Percentiles rank a stretch among this genome's conserved stretches.
These are phyloP conservation scores for Eucommia ulmoides DNA, from an alignment of 257 asterid species.

Conservation along the genomic window DNA sequence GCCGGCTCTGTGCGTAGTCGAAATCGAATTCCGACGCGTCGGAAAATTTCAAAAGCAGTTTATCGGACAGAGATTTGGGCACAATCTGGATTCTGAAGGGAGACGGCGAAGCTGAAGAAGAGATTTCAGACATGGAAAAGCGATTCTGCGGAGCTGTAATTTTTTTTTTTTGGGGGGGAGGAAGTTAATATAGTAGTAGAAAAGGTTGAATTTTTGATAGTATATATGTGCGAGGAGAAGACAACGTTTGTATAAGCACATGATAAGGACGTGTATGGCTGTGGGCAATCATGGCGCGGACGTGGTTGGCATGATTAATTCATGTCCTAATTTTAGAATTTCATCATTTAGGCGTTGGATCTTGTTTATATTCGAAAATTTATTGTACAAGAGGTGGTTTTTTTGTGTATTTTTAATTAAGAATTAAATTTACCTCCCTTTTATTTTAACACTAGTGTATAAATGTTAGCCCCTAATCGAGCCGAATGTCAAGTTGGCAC, in stretches of 20 bases:
- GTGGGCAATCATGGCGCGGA: constrained; percentile 30
- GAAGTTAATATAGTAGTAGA: not conserved
- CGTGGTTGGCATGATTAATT: constrained; percentile 29
- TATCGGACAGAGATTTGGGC: constrained; percentile 58
- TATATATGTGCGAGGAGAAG: constrained; percentile 16
- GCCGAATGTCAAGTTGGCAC: too few relatives aligned
- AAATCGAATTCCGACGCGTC: constrained; percentile 65
- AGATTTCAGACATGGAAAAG: constrained; percentile 35
- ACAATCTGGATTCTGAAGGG: constrained; percentile 46
- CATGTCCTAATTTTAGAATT: too few relatives aligned
- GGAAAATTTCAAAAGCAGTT: constrained; percentile 43
- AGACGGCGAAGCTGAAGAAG: constrained; percentile 21
- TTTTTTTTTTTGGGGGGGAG: not conserved
- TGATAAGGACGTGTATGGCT: constrained; percentile 39
- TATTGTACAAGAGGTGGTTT: too few relatives aligned
- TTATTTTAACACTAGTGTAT: too few relatives aligned
- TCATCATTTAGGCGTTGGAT: too few relatives aligned
- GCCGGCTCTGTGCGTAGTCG: constrained; percentile 53
- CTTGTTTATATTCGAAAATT: too few relatives aligned
- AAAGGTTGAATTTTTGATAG: constrained; percentile 5
- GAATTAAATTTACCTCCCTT: too few relatives aligned
- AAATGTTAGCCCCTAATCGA: too few relatives aligned
- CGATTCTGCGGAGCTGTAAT: not conserved
- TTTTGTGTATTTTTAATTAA: too few relatives aligned
- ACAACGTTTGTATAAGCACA: not conserved